Conservation (phyloP, 1,284 basidiomycete genomes). For the Phylloporus gajari region DNA sequence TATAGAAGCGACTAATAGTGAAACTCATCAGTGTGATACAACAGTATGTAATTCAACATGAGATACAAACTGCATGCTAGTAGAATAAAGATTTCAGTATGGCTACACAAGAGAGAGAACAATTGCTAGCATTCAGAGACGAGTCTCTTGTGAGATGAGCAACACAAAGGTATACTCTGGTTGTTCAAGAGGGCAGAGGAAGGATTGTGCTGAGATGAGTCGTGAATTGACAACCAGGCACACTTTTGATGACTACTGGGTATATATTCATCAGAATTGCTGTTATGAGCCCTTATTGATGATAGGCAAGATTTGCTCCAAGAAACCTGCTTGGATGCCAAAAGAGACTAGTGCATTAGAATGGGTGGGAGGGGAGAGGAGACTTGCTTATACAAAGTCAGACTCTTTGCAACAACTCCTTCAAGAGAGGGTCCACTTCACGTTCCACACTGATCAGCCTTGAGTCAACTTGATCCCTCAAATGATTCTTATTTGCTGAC, state of each 20-base stretch:
- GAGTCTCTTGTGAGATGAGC: neutral
- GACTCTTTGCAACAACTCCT: neutral
- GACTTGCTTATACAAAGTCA: neutral
- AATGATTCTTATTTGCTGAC: neutral
- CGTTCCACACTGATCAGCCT: neutral
- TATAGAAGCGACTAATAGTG: neutral
- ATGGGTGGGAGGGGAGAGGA: neutral
- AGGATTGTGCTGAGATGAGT: neutral
- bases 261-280: neutral
- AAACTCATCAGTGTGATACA: neutral
- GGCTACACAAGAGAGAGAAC: neutral
- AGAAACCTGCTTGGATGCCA: neutral
- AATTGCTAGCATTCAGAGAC: neutral
- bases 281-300: neutral
- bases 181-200: neutral
- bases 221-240: neutral
- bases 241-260: neutral
- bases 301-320: neutral
- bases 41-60: neutral
- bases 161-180: neutral
- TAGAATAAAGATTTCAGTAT: neutral
- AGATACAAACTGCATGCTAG: neutral
- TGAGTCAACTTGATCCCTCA: neutral
- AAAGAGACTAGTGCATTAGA: neutral
- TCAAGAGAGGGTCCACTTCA: neutral